Percentiles rank a stretch among this genome's conserved stretches.
Conservation (phyloP, 352 stramenopile species). For the Phytopythium litorale region DNA sequence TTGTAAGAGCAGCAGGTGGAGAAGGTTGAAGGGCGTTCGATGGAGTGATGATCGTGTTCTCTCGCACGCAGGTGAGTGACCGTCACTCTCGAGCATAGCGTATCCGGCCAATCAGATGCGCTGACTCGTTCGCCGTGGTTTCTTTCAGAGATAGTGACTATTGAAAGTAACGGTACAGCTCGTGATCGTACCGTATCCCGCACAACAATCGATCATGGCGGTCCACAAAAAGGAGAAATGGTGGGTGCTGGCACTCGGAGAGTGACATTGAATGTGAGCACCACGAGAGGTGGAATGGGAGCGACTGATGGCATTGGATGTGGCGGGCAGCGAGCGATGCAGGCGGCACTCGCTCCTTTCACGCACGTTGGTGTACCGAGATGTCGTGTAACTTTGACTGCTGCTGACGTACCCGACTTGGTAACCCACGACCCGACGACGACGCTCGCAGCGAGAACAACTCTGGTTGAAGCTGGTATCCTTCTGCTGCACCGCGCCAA, state of each 20-base stretch:
- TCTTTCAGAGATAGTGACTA: not conserved
- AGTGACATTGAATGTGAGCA: not conserved
- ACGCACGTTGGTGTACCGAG: too few relatives aligned
- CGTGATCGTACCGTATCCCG: not conserved
- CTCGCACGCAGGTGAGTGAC: constrained; percentile 5
- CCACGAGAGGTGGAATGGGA: too few relatives aligned
- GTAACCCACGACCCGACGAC: too few relatives aligned
- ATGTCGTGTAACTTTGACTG: too few relatives aligned
- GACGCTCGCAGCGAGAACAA: too few relatives aligned
- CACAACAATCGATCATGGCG: not conserved
- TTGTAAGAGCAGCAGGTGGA: not conserved
- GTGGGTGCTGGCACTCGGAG: not conserved
- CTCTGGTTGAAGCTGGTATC: constrained; percentile 1
- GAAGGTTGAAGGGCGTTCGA: not conserved
- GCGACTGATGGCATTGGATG: too few relatives aligned
- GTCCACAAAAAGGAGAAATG: not conserved
- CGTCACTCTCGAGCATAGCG: constrained; percentile 1
- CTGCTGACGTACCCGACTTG: too few relatives aligned
- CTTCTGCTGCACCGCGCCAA: not conserved
- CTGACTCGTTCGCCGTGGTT: not conserved
- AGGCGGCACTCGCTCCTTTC: too few relatives aligned
- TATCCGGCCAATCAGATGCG: constrained; percentile 15
- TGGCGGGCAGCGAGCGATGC: too few relatives aligned
- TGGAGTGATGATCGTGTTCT: constrained; percentile 2
- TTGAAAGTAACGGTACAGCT: not conserved